These are phyloP conservation scores for Fraxinus latifolia DNA, from an alignment of 305 asterid genomes.

Conservation along the genomic window DNA sequence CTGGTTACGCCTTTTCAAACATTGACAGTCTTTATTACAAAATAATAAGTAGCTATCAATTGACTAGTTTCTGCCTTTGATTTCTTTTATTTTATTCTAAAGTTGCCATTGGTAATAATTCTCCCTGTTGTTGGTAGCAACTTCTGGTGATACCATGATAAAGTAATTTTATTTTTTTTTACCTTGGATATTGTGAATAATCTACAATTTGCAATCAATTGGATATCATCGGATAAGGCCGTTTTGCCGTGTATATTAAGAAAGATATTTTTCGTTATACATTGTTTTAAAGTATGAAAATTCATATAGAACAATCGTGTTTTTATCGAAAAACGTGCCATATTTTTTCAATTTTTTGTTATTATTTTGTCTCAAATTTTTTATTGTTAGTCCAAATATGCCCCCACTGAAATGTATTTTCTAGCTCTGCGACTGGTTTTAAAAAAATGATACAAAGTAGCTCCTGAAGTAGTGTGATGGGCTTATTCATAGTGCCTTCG, in stretches of 20 bases:
- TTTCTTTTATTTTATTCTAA: background rate
- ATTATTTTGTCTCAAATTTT: background rate
- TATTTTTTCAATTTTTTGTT: background rate
- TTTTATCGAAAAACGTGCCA: background rate
- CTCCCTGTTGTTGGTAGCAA: background rate
- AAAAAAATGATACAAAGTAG: background rate
- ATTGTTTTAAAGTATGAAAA: background rate
- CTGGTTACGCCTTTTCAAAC: background rate
- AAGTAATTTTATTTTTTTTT: background rate
- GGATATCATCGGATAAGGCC: background rate
- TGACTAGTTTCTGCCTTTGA: background rate
- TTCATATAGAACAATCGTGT: background rate
- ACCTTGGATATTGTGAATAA: background rate
- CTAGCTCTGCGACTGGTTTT: background rate
- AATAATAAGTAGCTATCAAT: background rate
- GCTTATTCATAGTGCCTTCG: background rate
- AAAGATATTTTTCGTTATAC: background rate
- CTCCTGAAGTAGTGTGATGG: background rate
- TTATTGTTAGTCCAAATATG: background rate
- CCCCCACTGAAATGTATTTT: background rate
- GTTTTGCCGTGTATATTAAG: background rate
- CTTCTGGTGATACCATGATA: background rate
- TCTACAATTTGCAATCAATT: background rate
- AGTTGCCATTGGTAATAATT: background rate
- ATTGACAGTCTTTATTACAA: background rate